Percentiles rank a stretch among this genome's conserved stretches.
Evolutionary conservation across 768 basidiomycete species (phyloP).

Genomic region (Leccinum imitatum): DNA sequence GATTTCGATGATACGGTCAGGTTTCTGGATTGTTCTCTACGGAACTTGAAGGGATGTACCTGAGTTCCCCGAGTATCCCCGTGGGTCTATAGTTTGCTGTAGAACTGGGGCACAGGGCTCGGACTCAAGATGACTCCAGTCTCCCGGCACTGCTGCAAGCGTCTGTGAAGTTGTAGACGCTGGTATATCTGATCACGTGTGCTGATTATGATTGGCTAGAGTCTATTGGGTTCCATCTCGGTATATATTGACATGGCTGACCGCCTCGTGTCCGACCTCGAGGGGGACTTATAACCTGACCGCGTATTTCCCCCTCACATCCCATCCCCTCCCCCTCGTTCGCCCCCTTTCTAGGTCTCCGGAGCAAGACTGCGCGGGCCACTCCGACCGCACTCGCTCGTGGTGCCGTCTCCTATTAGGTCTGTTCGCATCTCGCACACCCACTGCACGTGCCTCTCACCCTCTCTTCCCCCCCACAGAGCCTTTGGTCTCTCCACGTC

Average conservation of each 20-base stretch:
- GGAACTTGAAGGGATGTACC: no score
- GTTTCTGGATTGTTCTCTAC: neutral
- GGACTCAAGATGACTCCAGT: neutral
- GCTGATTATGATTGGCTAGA: constrained; percentile 20
- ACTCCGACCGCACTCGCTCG: constrained; percentile 16
- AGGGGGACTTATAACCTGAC: constrained; percentile 22
- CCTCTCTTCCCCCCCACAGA: constrained; percentile 3
- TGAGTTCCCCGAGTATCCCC: neutral
- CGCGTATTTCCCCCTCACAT: neutral
- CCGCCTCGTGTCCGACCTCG: constrained; percentile 31
- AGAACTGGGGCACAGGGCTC: neutral
- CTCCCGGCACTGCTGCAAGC: no score
- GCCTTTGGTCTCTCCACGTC: neutral
- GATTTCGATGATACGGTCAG: no score
- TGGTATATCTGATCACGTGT: constrained; percentile 25
- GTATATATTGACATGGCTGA: constrained; percentile 9
- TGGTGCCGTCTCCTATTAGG: constrained; percentile 18
- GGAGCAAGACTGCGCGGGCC: constrained; percentile 26
- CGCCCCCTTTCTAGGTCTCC: constrained; percentile 17
- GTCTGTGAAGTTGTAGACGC: no score
- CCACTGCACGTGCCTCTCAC: neutral
- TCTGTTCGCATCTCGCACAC: neutral
- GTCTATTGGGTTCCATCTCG: constrained; percentile 14
- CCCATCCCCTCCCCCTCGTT: constrained; percentile 7
- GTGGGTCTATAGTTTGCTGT: neutral